Conservation (phyloP, 768 basidiomycete species). For the Mycena rebaudengoi region DNA sequence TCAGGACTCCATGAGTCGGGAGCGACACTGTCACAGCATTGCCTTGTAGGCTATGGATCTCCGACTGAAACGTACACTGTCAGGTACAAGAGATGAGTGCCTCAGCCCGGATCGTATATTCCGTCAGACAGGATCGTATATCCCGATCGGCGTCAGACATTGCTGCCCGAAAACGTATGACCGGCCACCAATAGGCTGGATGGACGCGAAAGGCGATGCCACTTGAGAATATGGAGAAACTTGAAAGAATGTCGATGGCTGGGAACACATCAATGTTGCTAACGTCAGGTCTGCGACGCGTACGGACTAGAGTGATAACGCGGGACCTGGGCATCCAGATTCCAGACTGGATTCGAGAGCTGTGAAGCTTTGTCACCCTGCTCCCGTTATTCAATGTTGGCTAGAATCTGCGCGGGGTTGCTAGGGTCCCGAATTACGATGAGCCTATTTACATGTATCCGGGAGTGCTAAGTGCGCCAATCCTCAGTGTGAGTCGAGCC, state of each 20-base stretch:
- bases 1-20: conserved; percentile 4
- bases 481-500: too few relatives aligned
- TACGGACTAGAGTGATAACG: conserved; percentile 21
- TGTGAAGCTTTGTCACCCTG: too few relatives aligned
- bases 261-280: conserved; percentile 19
- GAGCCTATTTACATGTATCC: too few relatives aligned
- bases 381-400: too few relatives aligned
- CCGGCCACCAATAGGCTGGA: neutral
- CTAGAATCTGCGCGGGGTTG: too few relatives aligned
- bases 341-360: too few relatives aligned
- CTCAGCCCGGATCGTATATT: conserved; percentile 12
- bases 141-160: too few relatives aligned
- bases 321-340: too few relatives aligned
- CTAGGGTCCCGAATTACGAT: too few relatives aligned
- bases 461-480: too few relatives aligned
- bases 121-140: neutral
- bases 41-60: conserved; percentile 26
- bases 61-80: conserved; percentile 26
- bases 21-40: conserved; percentile 25
- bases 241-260: neutral
- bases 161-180: neutral
- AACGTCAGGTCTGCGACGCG: conserved; percentile 27
- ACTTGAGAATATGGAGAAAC: neutral
- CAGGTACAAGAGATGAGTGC: conserved; percentile 25
- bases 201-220: conserved; percentile 26